phyloP scores from a whole-genome alignment of 768 basidiomycete species.

The Xerocomellus amylosporus region DNA sequence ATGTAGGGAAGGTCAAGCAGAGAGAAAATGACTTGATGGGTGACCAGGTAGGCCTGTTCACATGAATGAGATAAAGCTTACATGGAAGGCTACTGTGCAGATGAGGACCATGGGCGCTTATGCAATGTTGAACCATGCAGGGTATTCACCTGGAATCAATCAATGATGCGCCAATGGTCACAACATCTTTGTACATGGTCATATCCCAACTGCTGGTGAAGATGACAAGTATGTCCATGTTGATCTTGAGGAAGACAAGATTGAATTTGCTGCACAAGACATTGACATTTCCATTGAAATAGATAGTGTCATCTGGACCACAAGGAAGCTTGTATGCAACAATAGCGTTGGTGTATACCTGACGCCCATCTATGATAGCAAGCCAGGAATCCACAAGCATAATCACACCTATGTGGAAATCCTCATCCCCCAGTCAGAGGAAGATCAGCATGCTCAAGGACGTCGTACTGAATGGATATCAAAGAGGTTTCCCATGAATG shows the following conservation, averaged over 20 bases:
- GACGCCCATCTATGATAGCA: neutral
- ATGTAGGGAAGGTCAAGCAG: neutral
- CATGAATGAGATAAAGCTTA: no score
- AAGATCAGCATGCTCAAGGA: neutral
- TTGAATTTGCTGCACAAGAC: neutral
- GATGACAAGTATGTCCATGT: neutral
- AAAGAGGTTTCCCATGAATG: no score
- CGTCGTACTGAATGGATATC: no score
- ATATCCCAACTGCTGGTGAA: neutral
- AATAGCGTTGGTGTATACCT: neutral
- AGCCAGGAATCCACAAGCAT: constrained; percentile 6
- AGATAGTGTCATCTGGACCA: constrained; percentile 7
- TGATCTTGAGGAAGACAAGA: neutral
- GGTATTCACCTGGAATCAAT: neutral
- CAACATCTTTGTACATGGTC: neutral
- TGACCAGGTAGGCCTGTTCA: no score
- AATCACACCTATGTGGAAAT: constrained; percentile 18
- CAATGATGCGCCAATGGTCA: neutral
- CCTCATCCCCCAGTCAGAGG: constrained; percentile 6
- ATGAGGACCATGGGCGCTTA: neutral
- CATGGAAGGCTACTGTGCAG: no score
- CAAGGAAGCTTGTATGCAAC: neutral
- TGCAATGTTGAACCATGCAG: neutral
- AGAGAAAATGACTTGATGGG: no score
- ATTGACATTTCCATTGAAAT: constrained; percentile 2